Evolutionary conservation across 2,329 filamentous ascomycete species (phyloP), one percentile per base, ranked within the genome.

Genomic region (Aspergillus texensis): DNA sequence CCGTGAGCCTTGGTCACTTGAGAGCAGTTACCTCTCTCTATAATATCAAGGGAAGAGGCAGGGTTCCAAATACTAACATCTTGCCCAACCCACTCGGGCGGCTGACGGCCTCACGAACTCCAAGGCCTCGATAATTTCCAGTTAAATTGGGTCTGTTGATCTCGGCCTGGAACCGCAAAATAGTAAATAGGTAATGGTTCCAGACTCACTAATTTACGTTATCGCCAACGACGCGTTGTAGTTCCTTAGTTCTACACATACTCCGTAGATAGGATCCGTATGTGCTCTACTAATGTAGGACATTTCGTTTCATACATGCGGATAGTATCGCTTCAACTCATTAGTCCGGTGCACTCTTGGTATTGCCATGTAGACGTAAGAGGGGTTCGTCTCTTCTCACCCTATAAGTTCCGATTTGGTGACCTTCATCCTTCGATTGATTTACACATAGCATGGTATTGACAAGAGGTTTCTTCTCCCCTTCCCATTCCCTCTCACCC

Each of bases 121-220:
- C 56, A 50, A 50, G 45, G 55, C 57, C 61, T 65, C 56, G 58
- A 59, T 53, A 61, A 45, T 30, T 34, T 58, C 28, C 24, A 43
- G 60, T 56, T 58, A 65, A 67, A 64, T 66, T 68, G 62, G 59
- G 24, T 39, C 50, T 58, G 67, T 64, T 65, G 65, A 68, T 68
- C 67, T 66, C 60, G 63, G 65, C 62, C 63, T 67, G 58, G 65
- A 67, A 60, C 62, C 43, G 19, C 41, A 57, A 59, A 34, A 34
- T 30, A 46, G 48, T 53, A 61, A 19, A 45, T 52, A 61, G 45
- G 9, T n/a, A 30, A 56, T 45, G 50, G 46, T 41, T 62, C 61
- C 61, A 67, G 60, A 57, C 58, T 60, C 59, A 48, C 50, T 53
- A 53, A 36, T 36, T 36, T 16, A 36, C 34, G 34, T 36, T 36